Percentiles rank a stretch among this genome's conserved stretches.
Evolutionary conservation across 139 green algal species (phyloP).

Genomic region (Zygnema circumcarinatum): DNA sequence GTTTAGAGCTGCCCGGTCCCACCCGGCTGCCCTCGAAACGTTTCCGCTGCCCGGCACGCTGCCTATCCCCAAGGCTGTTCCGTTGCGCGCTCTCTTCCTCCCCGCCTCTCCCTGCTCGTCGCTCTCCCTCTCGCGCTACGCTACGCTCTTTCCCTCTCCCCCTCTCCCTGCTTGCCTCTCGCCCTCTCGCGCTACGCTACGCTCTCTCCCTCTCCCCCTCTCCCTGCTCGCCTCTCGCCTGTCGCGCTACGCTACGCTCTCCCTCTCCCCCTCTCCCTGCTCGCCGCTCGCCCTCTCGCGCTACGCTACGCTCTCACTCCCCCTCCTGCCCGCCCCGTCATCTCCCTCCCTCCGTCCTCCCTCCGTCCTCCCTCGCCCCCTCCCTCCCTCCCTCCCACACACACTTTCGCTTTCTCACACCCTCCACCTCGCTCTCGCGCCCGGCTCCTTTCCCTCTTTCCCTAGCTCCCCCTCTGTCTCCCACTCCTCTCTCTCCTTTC

Average conservation of each 20-base stretch:
- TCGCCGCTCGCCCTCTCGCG: not conserved
- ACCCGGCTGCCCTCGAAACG: too few species aligned
- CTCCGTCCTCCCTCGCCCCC: too few species aligned
- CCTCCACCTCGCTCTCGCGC: too few species aligned
- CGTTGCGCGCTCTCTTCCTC: too few species aligned
- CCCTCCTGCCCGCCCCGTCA: too few species aligned
- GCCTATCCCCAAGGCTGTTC: too few species aligned
- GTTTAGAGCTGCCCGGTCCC: too few species aligned
- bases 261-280: not conserved
- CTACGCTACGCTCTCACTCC: not conserved
- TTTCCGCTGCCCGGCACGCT: too few species aligned
- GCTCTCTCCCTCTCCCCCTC: not conserved
- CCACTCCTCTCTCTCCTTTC: too few species aligned
- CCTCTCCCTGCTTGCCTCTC: not conserved
- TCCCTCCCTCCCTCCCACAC: not conserved
- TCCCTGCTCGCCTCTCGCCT: not conserved
- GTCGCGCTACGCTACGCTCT: not conserved
- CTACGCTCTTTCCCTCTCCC: not conserved
- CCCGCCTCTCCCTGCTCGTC: not conserved
- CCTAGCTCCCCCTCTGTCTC: not conserved
- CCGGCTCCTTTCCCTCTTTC: conserved; percentile 2
- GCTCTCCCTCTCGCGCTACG: not conserved
- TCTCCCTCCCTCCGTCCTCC: too few species aligned
- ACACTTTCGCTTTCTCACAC: not conserved
- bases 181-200: not conserved